Percentiles rank a stretch among this genome's conserved stretches.
These are phyloP conservation scores for Ulota crispa DNA, from an alignment of 225 moss, liverwort and hornwort species.

Conservation along the genomic window DNA sequence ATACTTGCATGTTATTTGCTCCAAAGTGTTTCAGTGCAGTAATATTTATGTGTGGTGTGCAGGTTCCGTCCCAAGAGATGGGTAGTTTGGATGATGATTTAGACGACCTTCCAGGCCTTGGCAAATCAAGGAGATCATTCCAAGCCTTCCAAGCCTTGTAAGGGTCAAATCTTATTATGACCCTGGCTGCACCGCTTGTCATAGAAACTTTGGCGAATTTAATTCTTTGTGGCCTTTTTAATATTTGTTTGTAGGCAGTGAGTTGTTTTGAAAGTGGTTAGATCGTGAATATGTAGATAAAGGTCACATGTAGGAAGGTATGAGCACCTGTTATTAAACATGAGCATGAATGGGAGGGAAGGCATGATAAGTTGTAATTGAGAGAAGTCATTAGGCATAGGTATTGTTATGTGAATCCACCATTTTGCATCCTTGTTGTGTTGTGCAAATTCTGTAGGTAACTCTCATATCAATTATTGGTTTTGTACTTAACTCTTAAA, in stretches of 20 bases:
- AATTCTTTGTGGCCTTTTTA: neutral
- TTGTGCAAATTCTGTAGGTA: too few species aligned
- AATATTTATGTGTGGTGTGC: slow-evolving; percentile 17
- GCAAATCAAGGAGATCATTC: slow-evolving; percentile 46
- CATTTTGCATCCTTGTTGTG: too few species aligned
- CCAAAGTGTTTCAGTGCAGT: neutral
- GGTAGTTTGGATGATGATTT: slow-evolving; percentile 73
- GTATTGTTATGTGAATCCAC: too few species aligned
- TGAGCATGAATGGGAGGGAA: too few species aligned
- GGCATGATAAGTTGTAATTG: too few species aligned
- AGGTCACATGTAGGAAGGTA: neutral
- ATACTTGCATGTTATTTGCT: neutral
- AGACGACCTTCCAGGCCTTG: slow-evolving; percentile 55
- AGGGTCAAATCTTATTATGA: neutral
- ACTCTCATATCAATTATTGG: too few species aligned
- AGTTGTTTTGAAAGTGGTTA: neutral
- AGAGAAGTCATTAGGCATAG: too few species aligned
- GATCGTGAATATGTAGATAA: neutral
- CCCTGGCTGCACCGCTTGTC: neutral
- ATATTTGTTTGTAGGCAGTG: neutral
- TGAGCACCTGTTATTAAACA: too few species aligned
- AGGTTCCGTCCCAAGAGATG: slow-evolving; percentile 94
- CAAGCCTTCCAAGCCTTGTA: slow-evolving; percentile 30
- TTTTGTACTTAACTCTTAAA: too few species aligned
- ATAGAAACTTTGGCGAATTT: neutral